phyloP scores from a whole-genome alignment of 2,329 filamentous ascomycete genomes.

The Botrytis cinerea region DNA sequence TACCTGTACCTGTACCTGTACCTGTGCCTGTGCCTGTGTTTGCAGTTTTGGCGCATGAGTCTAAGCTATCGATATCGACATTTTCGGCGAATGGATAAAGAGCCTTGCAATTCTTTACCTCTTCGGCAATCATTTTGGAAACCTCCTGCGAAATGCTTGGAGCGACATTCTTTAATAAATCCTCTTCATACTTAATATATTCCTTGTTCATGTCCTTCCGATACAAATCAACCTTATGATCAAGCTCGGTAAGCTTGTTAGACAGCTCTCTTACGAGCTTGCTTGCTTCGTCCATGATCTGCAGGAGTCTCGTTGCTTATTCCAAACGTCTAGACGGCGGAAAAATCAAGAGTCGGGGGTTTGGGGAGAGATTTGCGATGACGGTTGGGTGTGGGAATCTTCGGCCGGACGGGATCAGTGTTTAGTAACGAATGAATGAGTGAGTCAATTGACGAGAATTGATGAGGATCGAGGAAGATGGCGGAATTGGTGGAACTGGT shows the following conservation, averaged over 20 bases:
- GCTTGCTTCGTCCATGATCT: slow-evolving; percentile 51
- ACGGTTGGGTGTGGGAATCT: neutral
- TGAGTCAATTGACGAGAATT: neutral
- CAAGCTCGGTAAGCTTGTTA: slow-evolving; percentile 51
- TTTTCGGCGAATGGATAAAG: slow-evolving; percentile 33
- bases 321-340: neutral
- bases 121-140: slow-evolving; percentile 44
- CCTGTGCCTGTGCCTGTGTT: neutral
- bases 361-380: neutral
- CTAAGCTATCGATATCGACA: slow-evolving; percentile 23
- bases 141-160: slow-evolving; percentile 52
- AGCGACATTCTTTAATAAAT: slow-evolving; percentile 51
- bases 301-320: neutral
- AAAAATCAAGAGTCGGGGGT: neutral
- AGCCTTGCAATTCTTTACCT: slow-evolving; percentile 31
- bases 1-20: neutral
- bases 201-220: slow-evolving; percentile 58
- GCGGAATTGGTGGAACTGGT: neutral
- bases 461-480: neutral
- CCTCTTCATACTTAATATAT: slow-evolving; percentile 56
- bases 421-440: too few species aligned
- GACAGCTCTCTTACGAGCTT: slow-evolving; percentile 45
- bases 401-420: neutral
- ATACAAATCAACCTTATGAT: slow-evolving; percentile 58
- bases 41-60: slow-evolving; percentile 31